Conservation (phyloP, 2,329 filamentous ascomycete species). For the Hymenotorrendiella dingleyae region DNA sequence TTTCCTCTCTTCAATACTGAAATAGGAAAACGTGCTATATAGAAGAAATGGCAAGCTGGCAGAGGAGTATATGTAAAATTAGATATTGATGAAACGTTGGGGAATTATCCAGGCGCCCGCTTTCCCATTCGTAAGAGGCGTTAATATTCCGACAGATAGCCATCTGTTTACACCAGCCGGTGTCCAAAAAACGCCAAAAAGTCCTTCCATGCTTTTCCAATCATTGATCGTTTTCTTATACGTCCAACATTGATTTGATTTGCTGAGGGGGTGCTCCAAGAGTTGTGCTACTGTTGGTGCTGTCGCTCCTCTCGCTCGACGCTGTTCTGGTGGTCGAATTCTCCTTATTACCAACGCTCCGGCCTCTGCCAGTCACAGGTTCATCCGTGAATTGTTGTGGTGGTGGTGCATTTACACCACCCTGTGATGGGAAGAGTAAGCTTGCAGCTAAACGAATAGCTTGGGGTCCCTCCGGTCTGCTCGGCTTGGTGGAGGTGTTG, state of each 20-base stretch:
- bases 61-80: too few relatives aligned
- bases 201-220: not conserved
- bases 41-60: too few relatives aligned
- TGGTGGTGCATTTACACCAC: constrained; percentile 2
- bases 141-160: not conserved
- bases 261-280: constrained; percentile 28
- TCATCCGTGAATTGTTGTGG: constrained; percentile 15
- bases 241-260: constrained; percentile 37
- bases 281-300: constrained; percentile 25
- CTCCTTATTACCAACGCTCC: constrained; percentile 1
- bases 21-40: too few relatives aligned
- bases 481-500: not conserved
- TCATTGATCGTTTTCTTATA: constrained; percentile 20
- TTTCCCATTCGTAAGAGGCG: too few relatives aligned
- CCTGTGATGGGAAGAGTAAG: constrained; percentile 14
- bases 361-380: constrained; percentile 5
- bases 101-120: too few relatives aligned
- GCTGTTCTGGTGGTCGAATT: constrained; percentile 5
- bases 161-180: too few relatives aligned
- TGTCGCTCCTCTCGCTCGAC: constrained; percentile 16
- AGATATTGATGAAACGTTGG: too few relatives aligned
- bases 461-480: constrained; percentile 45
- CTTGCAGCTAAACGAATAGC: constrained; percentile 10
- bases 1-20: too few relatives aligned
- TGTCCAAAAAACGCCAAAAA: too few relatives aligned